Conservation (phyloP, 805 yeast species). For the Yarrowia divulgata region DNA sequence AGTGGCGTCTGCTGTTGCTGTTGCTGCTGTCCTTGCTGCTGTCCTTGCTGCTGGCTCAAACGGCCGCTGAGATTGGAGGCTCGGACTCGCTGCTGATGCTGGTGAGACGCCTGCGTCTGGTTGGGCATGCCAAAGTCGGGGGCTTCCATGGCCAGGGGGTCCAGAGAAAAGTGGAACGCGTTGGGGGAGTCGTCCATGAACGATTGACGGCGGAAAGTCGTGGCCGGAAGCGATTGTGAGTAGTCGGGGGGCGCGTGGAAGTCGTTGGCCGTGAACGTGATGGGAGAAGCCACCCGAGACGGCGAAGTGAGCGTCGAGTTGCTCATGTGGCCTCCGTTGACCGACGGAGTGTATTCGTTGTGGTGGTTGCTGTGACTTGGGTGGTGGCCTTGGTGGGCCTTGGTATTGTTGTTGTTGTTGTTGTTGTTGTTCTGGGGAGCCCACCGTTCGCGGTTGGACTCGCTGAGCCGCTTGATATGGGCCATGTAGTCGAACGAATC, state of each 20-base stretch:
- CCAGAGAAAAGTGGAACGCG: slow-evolving; percentile 54
- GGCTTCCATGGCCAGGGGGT: slow-evolving; percentile 60
- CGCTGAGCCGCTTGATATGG: slow-evolving; percentile 65
- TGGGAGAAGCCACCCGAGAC: slow-evolving; percentile 14
- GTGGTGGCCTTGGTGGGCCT: background rate
- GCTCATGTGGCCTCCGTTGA: slow-evolving; percentile 1
- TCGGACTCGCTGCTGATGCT: slow-evolving; percentile 11
- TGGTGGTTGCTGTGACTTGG: background rate
- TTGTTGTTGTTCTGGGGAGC: background rate
- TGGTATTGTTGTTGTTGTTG: background rate
- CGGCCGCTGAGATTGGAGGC: background rate
- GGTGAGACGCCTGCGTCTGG: slow-evolving; percentile 26
- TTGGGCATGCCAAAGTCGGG: slow-evolving; percentile 46
- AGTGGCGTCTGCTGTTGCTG: slow-evolving; percentile 1
- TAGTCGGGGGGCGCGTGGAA: slow-evolving; percentile 22
- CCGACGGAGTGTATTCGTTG: background rate
- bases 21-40: background rate
- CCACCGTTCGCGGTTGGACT: slow-evolving; percentile 41
- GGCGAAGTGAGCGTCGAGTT: slow-evolving; percentile 21
- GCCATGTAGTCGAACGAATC: slow-evolving; percentile 64
- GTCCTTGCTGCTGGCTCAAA: background rate
- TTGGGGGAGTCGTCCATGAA: slow-evolving; percentile 42
- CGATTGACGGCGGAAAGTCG: slow-evolving; percentile 23
- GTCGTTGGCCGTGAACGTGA: slow-evolving; percentile 17
- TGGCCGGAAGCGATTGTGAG: slow-evolving; percentile 19